Percentiles rank a stretch among this genome's conserved stretches.
These are phyloP conservation scores for Termitomyces sp. DNA, from an alignment of 768 basidiomycete genomes.

Conservation along the genomic window DNA sequence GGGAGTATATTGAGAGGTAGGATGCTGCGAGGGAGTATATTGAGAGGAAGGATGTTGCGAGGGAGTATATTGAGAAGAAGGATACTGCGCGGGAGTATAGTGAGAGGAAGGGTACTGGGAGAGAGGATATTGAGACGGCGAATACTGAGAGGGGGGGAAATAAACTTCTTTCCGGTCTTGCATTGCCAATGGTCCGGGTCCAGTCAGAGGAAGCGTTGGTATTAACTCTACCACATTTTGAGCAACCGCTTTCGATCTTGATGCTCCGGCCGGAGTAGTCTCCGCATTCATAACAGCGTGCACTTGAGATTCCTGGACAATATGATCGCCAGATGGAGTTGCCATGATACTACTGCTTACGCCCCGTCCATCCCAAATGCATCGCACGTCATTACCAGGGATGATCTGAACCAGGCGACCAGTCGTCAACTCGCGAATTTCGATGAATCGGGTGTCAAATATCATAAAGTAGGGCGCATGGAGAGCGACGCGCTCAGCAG, in stretches of 20 bases:
- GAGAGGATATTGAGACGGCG: neutral
- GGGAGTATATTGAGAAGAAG: neutral
- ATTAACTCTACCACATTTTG: constrained; percentile 80
- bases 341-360: constrained; percentile 55
- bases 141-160: neutral
- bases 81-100: neutral
- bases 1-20: neutral
- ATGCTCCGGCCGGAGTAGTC: constrained; percentile 38
- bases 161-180: constrained; percentile 4
- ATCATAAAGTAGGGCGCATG: constrained; percentile 89
- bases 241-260: constrained; percentile 46
- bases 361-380: constrained; percentile 87
- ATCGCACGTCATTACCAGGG: constrained; percentile 77
- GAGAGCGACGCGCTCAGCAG: constrained; percentile 86
- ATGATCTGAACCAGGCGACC: constrained; percentile 86
- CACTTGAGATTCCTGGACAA: constrained; percentile 75
- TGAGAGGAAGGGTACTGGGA: neutral
- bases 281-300: constrained; percentile 82
- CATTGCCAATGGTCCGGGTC: constrained; percentile 31
- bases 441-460: constrained; percentile 90
- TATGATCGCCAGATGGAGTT: constrained; percentile 59
- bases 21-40: too few relatives aligned
- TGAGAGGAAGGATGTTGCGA: neutral
- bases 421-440: constrained; percentile 82
- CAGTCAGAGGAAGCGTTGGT: constrained; percentile 67